Base-by-base conservation (phyloP, 768 basidiomycete species). In the Hericium rajendrae region DNA sequence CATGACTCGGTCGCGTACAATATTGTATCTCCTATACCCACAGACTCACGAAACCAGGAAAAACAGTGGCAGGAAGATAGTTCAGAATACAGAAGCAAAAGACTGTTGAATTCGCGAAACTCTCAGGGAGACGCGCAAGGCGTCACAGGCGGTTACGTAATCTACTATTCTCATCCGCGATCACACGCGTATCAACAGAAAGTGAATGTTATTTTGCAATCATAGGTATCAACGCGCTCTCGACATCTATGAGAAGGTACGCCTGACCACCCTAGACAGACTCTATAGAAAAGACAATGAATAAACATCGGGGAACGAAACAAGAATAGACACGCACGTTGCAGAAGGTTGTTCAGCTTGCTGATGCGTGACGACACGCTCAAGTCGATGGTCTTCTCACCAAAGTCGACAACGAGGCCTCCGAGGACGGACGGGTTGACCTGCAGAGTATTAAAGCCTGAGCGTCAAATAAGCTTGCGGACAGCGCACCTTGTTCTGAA, bases 341-440 rank as follows among this genome's bases (percentile, higher is more conserved):
- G 81, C 53, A 98, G 77, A 67, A 88, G 80, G 63, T 82, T 83
- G 80, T 97, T 97, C 69, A 97, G 83, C 74, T 94, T 95, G 70
- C 86, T 95, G 66, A 98, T 92, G 55, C 91, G 90, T 38, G 91
- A 92, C 51, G 85, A 86, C 56, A 95, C 94, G 65, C 91, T 94
- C 58, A 98, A 81, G 74, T 99, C 97, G 66, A 99, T 88, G 54
- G 92, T 93, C 79, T 95, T 95, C 78, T 97, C 97, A 61, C 94
- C 95, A 68, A 99, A 93, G 75, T 99, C 97, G 51, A 99, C 86
- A 59, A 97, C 79, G 58, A 98, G 71, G 53, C 97, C 97, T 57
- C 95, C 97, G 60, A 98, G 74, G 57, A 97, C 76, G n/a, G 83
- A 75, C 48, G 93, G 85, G 77, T 97, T 94, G 67, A 97, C 88